These are phyloP conservation scores for Chrysosporium queenslandicum DNA, from an alignment of 2,329 filamentous ascomycete genomes.

Conservation along the genomic window DNA sequence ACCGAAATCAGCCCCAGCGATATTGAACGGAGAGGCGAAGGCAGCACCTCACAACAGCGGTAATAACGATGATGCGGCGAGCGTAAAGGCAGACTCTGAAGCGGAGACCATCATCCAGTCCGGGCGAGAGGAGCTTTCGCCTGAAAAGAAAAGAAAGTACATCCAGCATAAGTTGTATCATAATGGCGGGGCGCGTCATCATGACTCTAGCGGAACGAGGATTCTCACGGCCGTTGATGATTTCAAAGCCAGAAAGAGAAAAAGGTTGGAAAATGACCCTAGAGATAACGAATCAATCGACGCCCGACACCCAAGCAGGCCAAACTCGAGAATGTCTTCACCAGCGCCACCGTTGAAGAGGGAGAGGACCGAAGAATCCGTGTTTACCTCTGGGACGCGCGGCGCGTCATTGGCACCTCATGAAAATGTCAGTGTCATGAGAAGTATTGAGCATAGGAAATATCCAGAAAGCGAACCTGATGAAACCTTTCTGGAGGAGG, in stretches of 20 bases:
- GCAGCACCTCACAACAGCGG: not conserved
- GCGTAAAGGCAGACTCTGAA: constrained; percentile 39
- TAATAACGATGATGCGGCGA: constrained; percentile 25
- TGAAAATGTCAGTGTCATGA: constrained; percentile 17
- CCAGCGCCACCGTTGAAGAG: constrained; percentile 28
- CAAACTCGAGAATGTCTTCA: constrained; percentile 22
- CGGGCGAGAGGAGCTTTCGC: constrained; percentile 37
- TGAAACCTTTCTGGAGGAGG: not conserved
- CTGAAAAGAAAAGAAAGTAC: constrained; percentile 38
- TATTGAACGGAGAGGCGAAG: constrained; percentile 4
- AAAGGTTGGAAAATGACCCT: constrained; percentile 24
- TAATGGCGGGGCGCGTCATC: constrained; percentile 20
- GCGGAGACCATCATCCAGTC: constrained; percentile 43
- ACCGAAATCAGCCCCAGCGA: not conserved
- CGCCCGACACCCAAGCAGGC: constrained; percentile 21
- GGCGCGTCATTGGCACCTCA: constrained; percentile 18
- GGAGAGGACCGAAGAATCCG: constrained; percentile 28
- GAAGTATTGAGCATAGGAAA: constrained; percentile 15
- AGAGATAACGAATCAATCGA: constrained; percentile 20
- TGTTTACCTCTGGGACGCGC: constrained; percentile 21
- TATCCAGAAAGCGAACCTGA: constrained; percentile 1
- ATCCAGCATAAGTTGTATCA: constrained; percentile 25
- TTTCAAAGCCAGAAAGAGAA: constrained; percentile 25
- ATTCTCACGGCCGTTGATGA: constrained; percentile 20
- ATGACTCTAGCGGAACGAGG: constrained; percentile 14